phyloP scores from a whole-genome alignment of 2,329 filamentous ascomycete genomes.

The Torrubiellomyces zombiae region DNA sequence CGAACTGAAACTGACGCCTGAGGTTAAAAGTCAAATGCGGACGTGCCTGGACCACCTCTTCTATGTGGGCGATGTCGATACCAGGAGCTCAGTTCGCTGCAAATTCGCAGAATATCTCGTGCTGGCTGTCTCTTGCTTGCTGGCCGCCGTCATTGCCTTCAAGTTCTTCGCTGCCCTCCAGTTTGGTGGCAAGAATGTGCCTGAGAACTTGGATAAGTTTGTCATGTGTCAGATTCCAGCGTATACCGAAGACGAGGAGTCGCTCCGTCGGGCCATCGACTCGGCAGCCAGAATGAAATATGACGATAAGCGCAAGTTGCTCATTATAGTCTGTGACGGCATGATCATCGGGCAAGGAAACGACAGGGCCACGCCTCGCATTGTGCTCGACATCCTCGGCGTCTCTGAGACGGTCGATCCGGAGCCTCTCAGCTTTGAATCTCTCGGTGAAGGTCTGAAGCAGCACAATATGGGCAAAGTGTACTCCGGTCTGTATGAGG shows the following conservation, averaged over 20 bases:
- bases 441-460: conserved; percentile 84
- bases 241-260: conserved; percentile 97
- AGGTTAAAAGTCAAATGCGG: conserved; percentile 50
- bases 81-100: conserved; percentile 70
- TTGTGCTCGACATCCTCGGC: conserved; percentile 91
- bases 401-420: conserved; percentile 89
- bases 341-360: conserved; percentile 99
- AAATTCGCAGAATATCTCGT: conserved; percentile 82
- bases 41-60: conserved; percentile 86
- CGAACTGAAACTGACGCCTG: conserved; percentile 40
- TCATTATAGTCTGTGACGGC: conserved; percentile 86
- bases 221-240: conserved; percentile 95
- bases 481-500: conserved; percentile 94
- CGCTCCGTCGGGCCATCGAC: conserved; percentile 88
- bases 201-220: conserved; percentile 96
- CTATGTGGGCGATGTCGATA: conserved; percentile 84
- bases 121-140: conserved; percentile 63
- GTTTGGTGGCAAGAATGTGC: conserved; percentile 78
- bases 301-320: conserved; percentile 92
- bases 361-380: conserved; percentile 84
- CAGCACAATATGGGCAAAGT: conserved; percentile 99
- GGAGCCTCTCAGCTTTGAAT: conserved; percentile 91
- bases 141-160: conserved; percentile 73
- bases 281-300: conserved; percentile 91
- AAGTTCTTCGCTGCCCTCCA: conserved; percentile 96